Base-by-base conservation (phyloP, 768 basidiomycete species). In the Mycena polygramma region DNA sequence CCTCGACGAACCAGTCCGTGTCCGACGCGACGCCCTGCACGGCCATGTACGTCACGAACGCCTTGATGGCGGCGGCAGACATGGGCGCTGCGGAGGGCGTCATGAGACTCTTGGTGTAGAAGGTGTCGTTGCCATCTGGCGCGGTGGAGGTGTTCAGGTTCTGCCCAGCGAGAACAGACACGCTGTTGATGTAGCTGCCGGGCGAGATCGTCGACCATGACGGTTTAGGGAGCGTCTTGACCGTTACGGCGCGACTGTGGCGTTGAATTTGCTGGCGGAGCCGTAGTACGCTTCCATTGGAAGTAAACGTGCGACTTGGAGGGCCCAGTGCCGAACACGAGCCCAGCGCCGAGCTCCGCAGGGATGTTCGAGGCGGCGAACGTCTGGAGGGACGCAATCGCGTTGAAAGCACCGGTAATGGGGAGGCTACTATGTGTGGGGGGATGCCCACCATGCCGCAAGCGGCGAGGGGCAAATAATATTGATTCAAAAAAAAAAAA, bases 31-130 rank as follows among this genome's bases (percentile, higher is more conserved):
- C 82, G 2, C 83, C 85, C 65, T 84, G 73, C 37, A 77, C 82
- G 0, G 81, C 78, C 48, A 86, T 75, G 49, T 82, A 82, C 2
- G 76, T 71, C 73, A 82, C 81, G 61, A 84, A 84, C 1, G 81
- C 79, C 41, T 72, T 65, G 26, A 80, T 70, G 11, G 85, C 81
- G 19, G 76, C 63, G 11, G 68, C 69, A 0, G 78, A 74, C 66
- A 85, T 78, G 0, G 81, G 82, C 9, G 77, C 71, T 10, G 64
- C 71, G 30, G 79, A 69, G 13, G 83, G 83, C 0, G 81, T 82
- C 81, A 83, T 83, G 20, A 85, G 55, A 5, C 80, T 81, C 73
- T 84, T 84, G 1, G 80, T 80, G 53, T 85, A 86, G 74, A 86
- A 84, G 0, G 82, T 85, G 73, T 84, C 84, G 14, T 75, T 78